A percentile compares a stretch with the other conserved stretches of the same genome.
Evolutionary conservation across 2,329 filamentous ascomycete species (phyloP).

Genomic region (Sporothrix schenckii): DNA sequence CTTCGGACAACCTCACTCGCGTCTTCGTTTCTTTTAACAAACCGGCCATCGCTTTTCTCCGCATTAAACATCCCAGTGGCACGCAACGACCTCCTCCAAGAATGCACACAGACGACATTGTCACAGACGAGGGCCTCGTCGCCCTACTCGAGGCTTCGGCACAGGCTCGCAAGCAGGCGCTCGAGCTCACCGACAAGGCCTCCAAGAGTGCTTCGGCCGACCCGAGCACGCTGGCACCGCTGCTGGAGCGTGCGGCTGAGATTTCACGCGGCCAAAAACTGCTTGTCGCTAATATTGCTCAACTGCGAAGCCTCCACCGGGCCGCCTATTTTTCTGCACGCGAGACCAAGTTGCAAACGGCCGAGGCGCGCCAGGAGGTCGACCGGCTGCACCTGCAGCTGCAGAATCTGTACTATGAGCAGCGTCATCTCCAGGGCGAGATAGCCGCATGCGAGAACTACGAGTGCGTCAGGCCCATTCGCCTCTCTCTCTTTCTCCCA

Average conservation of each 20-base stretch:
- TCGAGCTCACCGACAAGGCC: conserved; percentile 62
- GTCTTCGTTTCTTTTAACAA: not conserved
- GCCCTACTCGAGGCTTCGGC: conserved; percentile 73
- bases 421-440: conserved; percentile 85
- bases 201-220: conserved; percentile 39
- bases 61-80: no score
- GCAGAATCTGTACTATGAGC: conserved; percentile 96
- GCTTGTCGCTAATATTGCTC: conserved; percentile 75
- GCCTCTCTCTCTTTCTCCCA: not conserved
- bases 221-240: conserved; percentile 48
- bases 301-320: conserved; percentile 80
- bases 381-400: conserved; percentile 89
- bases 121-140: conserved; percentile 66
- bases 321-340: conserved; percentile 78
- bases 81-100: conserved; percentile 8
- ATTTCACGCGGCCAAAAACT: conserved; percentile 77
- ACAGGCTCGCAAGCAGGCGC: conserved; percentile 71
- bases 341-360: conserved; percentile 82
- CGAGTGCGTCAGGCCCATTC: conserved; percentile 63
- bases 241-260: conserved; percentile 50
- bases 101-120: conserved; percentile 61
- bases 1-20: conserved; percentile 1
- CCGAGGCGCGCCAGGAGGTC: conserved; percentile 85
- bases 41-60: not conserved
- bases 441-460: conserved; percentile 89